Evolutionary conservation across 192 early-diverging fungal species (phyloP), one percentile per base, ranked within the genome.

Genomic region (Umbelopsis isabellina): DNA sequence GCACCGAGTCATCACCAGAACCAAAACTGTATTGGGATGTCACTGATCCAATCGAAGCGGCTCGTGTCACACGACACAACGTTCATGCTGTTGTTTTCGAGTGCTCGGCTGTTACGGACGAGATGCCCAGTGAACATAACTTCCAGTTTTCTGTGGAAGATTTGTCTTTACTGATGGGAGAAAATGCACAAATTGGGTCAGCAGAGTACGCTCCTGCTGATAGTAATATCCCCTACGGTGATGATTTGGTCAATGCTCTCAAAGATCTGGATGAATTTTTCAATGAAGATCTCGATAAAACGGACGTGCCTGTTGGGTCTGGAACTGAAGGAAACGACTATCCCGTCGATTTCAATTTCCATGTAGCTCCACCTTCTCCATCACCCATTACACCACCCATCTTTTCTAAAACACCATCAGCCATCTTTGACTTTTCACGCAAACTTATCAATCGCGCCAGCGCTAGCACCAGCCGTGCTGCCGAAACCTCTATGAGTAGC

Each of bases 211-310:
- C 33, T 9, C 48, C 35, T 13, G 27, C 8, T n/a, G 48, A 68
- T 6, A 49, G 27, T 12, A 35, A 23, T 18, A n/a, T 50, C n/a
- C 41, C 37, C 15, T 58, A 73, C 10, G 72, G 70, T 33, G 75
- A 79, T 46, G 76, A 81, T 66, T 53, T 83, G 23, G 70, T 80
- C 67, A 77, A 74, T 71, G 72, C 80, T 18, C 53, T 83, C 12
- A 72, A 83, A 49, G 79, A 81, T 30, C 66, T 80, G n/a, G 76
- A 83, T 65, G 81, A 83, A 11, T 80, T 78, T 55, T 83, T 83
- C 35, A 78, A 76, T 25, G 77, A 83, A 66, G 70, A 74, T 53
- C 27, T 50, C 27, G 81, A 83, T 21, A 70, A 72, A 41, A 6
- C 51, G 16, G 66, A 70, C 13, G 69, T 15, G 27, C 13, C 10